Base-by-base conservation (phyloP, 495 filamentous ascomycete genomes). In the Hypoxylon subgilvum region DNA sequence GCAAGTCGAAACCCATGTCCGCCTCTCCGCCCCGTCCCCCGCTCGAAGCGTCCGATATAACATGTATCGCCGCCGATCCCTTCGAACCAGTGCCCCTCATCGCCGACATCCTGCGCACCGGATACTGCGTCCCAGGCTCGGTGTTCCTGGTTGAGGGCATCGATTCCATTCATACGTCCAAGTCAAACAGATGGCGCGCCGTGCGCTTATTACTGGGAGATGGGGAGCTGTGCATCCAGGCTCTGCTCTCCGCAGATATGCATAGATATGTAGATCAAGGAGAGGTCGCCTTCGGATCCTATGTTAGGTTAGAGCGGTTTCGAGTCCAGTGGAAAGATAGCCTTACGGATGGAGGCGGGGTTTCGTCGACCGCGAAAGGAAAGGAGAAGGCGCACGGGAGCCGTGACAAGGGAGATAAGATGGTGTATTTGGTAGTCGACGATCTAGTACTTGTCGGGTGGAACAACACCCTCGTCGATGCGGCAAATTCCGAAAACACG, bases 131-230 rank as follows among this genome's bases (percentile, higher is more conserved):
- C 4, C 72, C 72, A 0, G 71, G 72, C 14, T 76, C 75, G 0
- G 42, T 79, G 14, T 77, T 80, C 13, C 65, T 80, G 0, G 74
- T 80, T 51, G 77, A 80, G 61, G 63, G 53, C 21, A 52, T 79
- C 34, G 74, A 79, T 8, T 23, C 48, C 13, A 4, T 63, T 16
- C 65, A 68, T 39, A 57, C 48, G 1, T 74, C 36, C 8, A 50
- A 28, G 35, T 72, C 49, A 5, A 47, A 52, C 18, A 44, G 61
- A 57, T 64, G 60, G 60, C 64, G 69, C 13, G 57, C 67, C 4
- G 45, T 76, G 4, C 50, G 71, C 4, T 23, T 80, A 45, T 23
- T 79, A 10, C 60, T 80, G 0, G 73, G 76, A 6, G 76, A 80
- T 35, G 76, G 76, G 1, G 68, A 77, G 51, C 57, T 79, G 30